A percentile compares a stretch with the other conserved stretches of the same genome.
phyloP scores from a whole-genome alignment of 1,139 yeast genomes.

The Blastobotrys aristatus region DNA sequence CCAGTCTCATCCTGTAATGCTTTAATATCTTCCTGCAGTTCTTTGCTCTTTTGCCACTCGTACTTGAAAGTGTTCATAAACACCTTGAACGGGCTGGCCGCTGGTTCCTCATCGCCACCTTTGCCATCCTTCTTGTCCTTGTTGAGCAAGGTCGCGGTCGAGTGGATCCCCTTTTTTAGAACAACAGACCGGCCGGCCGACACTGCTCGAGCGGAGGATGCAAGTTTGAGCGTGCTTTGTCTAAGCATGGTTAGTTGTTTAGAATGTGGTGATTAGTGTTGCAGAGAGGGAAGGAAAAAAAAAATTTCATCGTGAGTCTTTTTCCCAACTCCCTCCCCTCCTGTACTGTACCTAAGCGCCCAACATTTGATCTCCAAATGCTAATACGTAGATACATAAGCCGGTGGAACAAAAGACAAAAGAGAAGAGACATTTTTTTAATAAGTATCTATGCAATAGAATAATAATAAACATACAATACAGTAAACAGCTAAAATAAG shows the following conservation, averaged over 20 bases:
- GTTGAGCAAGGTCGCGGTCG: constrained; percentile 5
- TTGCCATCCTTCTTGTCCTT: too few relatives aligned
- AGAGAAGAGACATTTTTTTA: too few relatives aligned
- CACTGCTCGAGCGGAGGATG: neutral
- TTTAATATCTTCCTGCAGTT: constrained; percentile 86
- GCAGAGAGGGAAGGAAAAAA: neutral
- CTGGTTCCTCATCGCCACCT: constrained; percentile 19
- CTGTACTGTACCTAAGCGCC: too few relatives aligned
- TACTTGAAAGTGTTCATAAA: constrained; percentile 86
- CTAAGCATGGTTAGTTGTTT: constrained; percentile 6
- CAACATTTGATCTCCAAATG: too few relatives aligned
- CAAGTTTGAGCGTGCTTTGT: constrained; percentile 2
- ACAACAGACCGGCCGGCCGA: neutral
- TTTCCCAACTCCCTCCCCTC: too few relatives aligned
- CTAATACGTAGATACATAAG: too few relatives aligned
- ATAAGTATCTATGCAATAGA: too few relatives aligned
- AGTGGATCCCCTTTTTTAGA: neutral
- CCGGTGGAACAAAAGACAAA: too few relatives aligned
- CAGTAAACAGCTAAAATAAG: too few relatives aligned
- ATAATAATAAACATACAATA: too few relatives aligned
- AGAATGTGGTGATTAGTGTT: neutral
- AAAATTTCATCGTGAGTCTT: too few relatives aligned
- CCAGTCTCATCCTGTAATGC: constrained; percentile 97
- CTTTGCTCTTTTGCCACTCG: constrained; percentile 88
- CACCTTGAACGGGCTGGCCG: constrained; percentile 78